These are phyloP conservation scores for Camelina sativa DNA, from an alignment of 345 rosid genomes.

Conservation along the genomic window DNA sequence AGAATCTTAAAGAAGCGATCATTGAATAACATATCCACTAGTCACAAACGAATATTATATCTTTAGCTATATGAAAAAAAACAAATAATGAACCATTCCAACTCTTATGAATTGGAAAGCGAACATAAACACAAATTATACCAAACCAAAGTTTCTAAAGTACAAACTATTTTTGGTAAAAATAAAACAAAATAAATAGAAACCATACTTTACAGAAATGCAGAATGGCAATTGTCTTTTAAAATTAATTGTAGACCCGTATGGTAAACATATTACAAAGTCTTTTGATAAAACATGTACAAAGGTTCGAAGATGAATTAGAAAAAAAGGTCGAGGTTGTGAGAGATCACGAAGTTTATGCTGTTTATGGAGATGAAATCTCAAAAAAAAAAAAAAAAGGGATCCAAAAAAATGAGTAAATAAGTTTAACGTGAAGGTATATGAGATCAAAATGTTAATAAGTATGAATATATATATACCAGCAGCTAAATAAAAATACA, in stretches of 20 bases:
- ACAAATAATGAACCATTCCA: constrained; percentile 5
- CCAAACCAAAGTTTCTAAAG: constrained; percentile 21
- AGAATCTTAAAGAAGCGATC: not conserved
- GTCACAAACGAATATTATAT: not conserved
- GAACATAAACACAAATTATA: constrained; percentile 5
- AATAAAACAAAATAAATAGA: not conserved
- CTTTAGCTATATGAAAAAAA: not conserved
- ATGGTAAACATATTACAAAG: not conserved
- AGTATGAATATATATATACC: not conserved
- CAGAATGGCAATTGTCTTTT: not conserved
- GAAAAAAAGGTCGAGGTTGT: not conserved
- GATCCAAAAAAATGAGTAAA: not conserved
- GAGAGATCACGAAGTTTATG: not conserved
- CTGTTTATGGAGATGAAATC: not conserved
- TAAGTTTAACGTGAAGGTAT: not conserved
- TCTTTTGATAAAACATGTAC: not conserved
- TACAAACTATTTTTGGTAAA: constrained; percentile 6
- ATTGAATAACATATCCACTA: not conserved
- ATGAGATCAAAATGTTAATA: not conserved
- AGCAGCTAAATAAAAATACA: not conserved
- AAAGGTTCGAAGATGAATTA: not conserved
- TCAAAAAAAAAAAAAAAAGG: no score
- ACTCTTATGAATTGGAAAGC: constrained; percentile 22
- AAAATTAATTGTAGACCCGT: not conserved
- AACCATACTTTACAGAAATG: not conserved